phyloP scores from a whole-genome alignment of 148 eudicot genomes.

The Cornus kousa region DNA sequence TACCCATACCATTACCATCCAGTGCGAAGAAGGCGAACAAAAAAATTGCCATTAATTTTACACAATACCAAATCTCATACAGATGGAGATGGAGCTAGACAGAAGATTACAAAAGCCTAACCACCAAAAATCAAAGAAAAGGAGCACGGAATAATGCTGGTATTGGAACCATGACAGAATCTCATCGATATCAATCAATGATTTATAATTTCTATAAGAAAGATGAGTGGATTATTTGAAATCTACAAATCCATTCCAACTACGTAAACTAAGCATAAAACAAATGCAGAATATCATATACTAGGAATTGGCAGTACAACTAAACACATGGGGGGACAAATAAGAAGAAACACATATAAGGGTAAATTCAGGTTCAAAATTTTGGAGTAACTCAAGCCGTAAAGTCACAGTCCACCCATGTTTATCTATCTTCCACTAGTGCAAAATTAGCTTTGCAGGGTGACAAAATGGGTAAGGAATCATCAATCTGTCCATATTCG shows the following conservation, averaged over 20 bases:
- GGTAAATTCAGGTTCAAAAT: constrained; percentile 4
- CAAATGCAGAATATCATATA: not conserved
- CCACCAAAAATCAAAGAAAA: not conserved
- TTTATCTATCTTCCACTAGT: no score
- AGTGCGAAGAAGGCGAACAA: no score
- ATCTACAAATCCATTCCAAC: constrained; percentile 6
- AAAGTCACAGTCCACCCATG: not conserved
- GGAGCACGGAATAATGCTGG: not conserved
- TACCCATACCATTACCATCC: not conserved
- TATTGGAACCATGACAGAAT: not conserved
- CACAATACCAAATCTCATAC: not conserved
- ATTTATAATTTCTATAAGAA: not conserved
- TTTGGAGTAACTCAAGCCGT: constrained; percentile 6
- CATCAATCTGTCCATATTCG: no score
- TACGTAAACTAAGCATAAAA: not conserved
- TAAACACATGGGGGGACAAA: not conserved
- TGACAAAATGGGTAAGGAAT: no score
- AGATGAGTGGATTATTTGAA: not conserved
- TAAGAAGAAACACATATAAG: constrained; percentile 2
- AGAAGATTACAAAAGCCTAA: not conserved
- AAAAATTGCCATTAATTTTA: no score
- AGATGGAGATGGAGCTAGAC: not conserved
- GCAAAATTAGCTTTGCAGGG: no score
- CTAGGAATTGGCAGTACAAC: constrained; percentile 2
- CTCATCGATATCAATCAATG: not conserved